Percentiles rank a stretch among this genome's conserved stretches.
Conservation (phyloP, 2,329 filamentous ascomycete species). For the Aspergillus bombycis region DNA sequence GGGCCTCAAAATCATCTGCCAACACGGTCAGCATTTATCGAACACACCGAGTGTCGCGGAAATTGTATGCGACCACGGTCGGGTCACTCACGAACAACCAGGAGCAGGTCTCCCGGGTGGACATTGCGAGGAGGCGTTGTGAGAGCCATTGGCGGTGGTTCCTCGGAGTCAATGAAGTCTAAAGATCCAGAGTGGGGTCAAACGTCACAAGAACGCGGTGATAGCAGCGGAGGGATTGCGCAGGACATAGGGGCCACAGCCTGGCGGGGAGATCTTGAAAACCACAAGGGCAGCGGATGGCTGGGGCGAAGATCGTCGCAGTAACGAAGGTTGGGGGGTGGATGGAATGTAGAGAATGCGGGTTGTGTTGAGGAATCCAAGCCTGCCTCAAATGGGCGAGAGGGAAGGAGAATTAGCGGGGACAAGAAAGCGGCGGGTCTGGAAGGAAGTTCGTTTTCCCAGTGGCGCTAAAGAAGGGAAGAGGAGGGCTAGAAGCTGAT, state of each 20-base stretch:
- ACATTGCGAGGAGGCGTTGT: constrained; percentile 39
- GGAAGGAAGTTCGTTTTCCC: constrained; percentile 7
- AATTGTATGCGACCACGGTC: constrained; percentile 16
- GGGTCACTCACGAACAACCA: constrained; percentile 50
- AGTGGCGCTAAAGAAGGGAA: constrained; percentile 17
- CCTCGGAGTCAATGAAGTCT: constrained; percentile 16
- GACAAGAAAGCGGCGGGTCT: constrained; percentile 3
- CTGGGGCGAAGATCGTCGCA: constrained; percentile 2
- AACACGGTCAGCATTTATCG: constrained; percentile 24
- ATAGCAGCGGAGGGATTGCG: constrained; percentile 24
- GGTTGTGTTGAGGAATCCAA: neutral
- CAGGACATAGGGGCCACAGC: constrained; percentile 36
- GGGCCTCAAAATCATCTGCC: constrained; percentile 85
- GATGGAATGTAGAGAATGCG: constrained; percentile 4
- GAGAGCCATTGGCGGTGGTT: constrained; percentile 33
- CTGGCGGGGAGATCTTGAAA: constrained; percentile 20
- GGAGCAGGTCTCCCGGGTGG: constrained; percentile 46
- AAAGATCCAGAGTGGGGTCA: constrained; percentile 17
- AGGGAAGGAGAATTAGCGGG: neutral
- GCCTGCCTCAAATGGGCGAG: neutral
- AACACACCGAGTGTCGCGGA: constrained; percentile 9
- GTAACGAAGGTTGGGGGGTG: neutral
- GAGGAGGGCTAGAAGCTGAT: constrained; percentile 18
- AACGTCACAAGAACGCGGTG: constrained; percentile 9
- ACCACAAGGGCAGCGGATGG: constrained; percentile 4